Base-by-base conservation (phyloP, 352 stramenopile genomes). In the Globisporangium emineosum region DNA sequence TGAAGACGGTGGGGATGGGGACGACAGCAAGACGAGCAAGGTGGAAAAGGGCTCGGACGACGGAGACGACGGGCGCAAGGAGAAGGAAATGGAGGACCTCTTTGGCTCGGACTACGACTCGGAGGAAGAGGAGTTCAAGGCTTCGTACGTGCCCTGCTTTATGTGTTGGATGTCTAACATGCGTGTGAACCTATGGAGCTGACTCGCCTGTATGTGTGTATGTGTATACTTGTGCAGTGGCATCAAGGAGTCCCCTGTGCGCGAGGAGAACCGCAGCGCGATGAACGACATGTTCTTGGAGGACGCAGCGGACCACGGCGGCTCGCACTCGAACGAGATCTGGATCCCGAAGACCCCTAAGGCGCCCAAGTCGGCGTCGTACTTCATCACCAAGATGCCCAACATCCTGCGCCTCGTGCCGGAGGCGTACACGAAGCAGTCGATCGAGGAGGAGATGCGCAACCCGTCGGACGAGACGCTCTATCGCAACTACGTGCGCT, bases 101-200 rank as follows among this genome's bases (percentile, higher is more conserved):
- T 95, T 95, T 60, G 86, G 86, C 55, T 95, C 86, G 42, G 86
- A 95, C 64, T 95, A 95, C 68, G 86, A 95, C 70, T 95, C 86
- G 61, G 86, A 91, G 57, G 86, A 94, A 64, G 86, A 95, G 55
- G 86, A 95, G 61, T 93, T 95, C 74, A 93, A 95, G 67, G 86
- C 86, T 47, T 90, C 80, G 82, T 91, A 86, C 63, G 80, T 77
- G 15, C 7, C 45, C 13, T 25, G 8, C n/a, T 1, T 32, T 42
- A 23, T n/a, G 4, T 53, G 12, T 55, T 21, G 7, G 15, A 15
- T 27, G 21, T n/a, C 2, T 3, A 51, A 51, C 19, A 33, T 15
- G 3, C 19, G 12, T 42, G 8, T 35, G 29, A 37, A 0, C 23
- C 15, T 37, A 21, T 55, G 17, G 40, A 47, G 17, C 40, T 47